Evolutionary conservation across 768 basidiomycete species (phyloP), one percentile per base, ranked within the genome.

Genomic region (Suillus subluteus): DNA sequence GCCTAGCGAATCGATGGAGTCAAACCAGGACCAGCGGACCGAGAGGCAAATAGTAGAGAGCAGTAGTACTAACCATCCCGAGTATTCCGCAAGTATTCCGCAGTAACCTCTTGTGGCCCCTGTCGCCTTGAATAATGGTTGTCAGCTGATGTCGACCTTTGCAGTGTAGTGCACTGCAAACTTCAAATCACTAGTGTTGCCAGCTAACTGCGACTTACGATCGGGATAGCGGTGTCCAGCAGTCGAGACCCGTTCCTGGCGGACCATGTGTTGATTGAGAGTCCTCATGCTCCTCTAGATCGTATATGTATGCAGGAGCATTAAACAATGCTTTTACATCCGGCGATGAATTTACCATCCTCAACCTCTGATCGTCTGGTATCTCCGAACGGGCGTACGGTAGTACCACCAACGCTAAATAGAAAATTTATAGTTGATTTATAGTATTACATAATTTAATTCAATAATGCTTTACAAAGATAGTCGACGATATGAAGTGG

Each of bases 311-410:
- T 5, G 91, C 84, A 26, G 93, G 90, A 0, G 91, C 88, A 73
- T 96, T 92, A 81, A 99, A 98, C 71, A 99, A 75, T 0, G 96
- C 95, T 78, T 97, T 98, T 65, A 99, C 96, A 70, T 98, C 95
- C 3, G 95, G 94, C 5, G 96, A 95, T 6, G 95, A 96, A 71
- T 88, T 93, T 11, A 95, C 93, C 67, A 96, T 81, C 59, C 96
- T 87, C 63, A 96, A 79, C 68, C 92, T 83, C 70, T 90, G 82
- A 80, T 91, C 89, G 62, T 87, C 87, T 73, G 88, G 81, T 69
- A 93, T 87, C 72, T 84, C 85, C n/a, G 80, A 80, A 55, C 46
- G 21, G 46, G 6, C 4, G 44, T 46, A 46, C 4, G 21, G 44
- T 46, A 7, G 41, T 43, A 43, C 12, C 11, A 43, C 3, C 16